phyloP scores from a whole-genome alignment of 345 rosid genomes.

The Boechera divaricarpa region DNA sequence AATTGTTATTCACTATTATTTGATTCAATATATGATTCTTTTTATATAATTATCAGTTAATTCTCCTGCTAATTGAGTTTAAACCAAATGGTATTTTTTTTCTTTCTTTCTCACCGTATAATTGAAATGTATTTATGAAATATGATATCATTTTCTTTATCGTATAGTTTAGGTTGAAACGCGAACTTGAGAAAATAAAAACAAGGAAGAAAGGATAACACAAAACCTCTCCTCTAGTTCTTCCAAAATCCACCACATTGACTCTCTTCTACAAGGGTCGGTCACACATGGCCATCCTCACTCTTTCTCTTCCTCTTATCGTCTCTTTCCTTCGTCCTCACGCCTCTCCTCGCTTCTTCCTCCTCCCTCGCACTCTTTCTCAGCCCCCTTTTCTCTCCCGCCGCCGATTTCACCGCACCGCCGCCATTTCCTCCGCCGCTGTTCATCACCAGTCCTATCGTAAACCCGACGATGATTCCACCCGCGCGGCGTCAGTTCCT shows the following conservation, averaged over 20 bases:
- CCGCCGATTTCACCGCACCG: slow-evolving; percentile 45
- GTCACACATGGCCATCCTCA: slow-evolving; percentile 62
- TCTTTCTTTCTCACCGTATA: too few species aligned
- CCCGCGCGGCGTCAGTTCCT: slow-evolving; percentile 49
- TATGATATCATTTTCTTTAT: too few species aligned
- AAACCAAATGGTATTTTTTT: too few species aligned
- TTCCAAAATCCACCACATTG: slow-evolving; percentile 25
- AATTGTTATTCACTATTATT: background rate
- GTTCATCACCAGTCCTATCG: slow-evolving; percentile 51
- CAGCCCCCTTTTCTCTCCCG: slow-evolving; percentile 31
- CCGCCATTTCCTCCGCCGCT: slow-evolving; percentile 53
- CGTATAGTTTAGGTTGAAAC: background rate
- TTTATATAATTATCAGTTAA: background rate
- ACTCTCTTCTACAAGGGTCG: background rate
- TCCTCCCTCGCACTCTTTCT: slow-evolving; percentile 37
- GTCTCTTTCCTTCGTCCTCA: slow-evolving; percentile 65
- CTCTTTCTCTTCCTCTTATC: slow-evolving; percentile 70
- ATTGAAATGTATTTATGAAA: too few species aligned
- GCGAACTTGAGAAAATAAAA: background rate
- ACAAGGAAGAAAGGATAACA: slow-evolving; percentile 44
- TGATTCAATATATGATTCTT: background rate
- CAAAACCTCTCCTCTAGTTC: slow-evolving; percentile 47
- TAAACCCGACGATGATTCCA: slow-evolving; percentile 36
- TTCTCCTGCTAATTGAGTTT: background rate
- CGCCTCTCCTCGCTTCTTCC: slow-evolving; percentile 49